Evolutionary conservation across 2,329 filamentous ascomycete genomes (phyloP), one percentile per base, ranked within the genome.

Genomic region (Xylaria sp.): DNA sequence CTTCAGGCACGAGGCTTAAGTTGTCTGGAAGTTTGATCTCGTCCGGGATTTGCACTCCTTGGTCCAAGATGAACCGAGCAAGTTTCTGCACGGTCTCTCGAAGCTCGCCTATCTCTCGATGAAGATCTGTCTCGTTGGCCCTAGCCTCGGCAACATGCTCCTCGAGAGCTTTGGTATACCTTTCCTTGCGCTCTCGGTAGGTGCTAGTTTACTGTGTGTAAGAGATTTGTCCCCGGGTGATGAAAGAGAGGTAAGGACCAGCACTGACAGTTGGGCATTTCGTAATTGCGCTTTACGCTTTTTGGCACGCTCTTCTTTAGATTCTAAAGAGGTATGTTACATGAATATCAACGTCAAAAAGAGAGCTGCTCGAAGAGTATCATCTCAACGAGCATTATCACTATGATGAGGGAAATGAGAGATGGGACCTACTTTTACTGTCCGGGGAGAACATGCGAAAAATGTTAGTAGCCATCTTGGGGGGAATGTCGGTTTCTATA

Each of bases 371-470:
- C 3, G 3, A 40, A 40, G 15, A 45, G 9, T 4, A 35, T 19
- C 37, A 19, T 35, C 25, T 12, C 42, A 31, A 28, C 19, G 14
- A n/a, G 17, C 37, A 28, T 23, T 8, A 12, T n/a, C 9, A 17
- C 9, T 17, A 31, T n/a, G 31, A 46, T 19, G 46, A 14, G 35
- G 33, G 17, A 14, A n/a, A 21, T 15, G 43, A 45, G 38, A 19
- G 1, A 37, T 19, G 40, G 37, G 17, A 33, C 56, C 37, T 60
- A 21, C 50, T 53, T 31, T 31, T 60, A 60, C 51, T 60, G 23
- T 60, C 51, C 12, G 51, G 58, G 8, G 58, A 37, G 51, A 60
- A 60, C 35, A 60, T 56, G 51, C 58, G 58, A n/a, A 60, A 60
- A 8, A 60, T 45, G 28, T 50, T 50, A 19, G 25, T 50, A n/a